Evolutionary conservation across 1,284 basidiomycete species (phyloP).

Genomic region (Apiotrichum laibachii): DNA sequence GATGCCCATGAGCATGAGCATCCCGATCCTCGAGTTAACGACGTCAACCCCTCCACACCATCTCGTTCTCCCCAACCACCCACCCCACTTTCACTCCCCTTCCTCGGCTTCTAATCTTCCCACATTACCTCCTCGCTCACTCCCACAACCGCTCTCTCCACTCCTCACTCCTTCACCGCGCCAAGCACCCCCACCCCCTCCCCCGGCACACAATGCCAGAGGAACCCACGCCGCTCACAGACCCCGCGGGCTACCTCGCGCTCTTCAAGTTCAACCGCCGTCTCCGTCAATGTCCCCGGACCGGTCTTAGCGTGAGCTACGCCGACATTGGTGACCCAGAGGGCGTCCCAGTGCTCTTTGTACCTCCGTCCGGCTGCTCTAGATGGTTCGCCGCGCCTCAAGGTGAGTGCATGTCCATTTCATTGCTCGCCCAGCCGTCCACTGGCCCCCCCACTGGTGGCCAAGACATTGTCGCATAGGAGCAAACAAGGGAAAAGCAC

Average conservation of each 20-base stretch:
- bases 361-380: slow-evolving; percentile 43
- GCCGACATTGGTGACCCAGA: slow-evolving; percentile 42
- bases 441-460: too few species aligned
- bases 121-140: too few species aligned
- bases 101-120: too few species aligned
- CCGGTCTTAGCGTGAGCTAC: slow-evolving; percentile 37
- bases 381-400: slow-evolving; percentile 46
- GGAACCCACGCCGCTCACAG: slow-evolving; percentile 28
- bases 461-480: too few species aligned
- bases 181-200: not conserved
- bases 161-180: too few species aligned
- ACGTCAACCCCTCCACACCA: too few species aligned
- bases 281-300: slow-evolving; percentile 37
- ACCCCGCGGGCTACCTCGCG: slow-evolving; percentile 38
- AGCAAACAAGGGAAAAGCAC: too few species aligned
- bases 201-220: not conserved
- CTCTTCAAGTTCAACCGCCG: slow-evolving; percentile 36
- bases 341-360: slow-evolving; percentile 39
- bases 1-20: too few species aligned
- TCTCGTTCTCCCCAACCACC: too few species aligned
- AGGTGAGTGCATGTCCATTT: slow-evolving; percentile 26
- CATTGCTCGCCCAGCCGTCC: not conserved
- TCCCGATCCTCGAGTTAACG: too few species aligned
- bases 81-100: too few species aligned
- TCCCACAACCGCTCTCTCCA: too few species aligned